Evolutionary conservation across 202 grass and related monocot genomes (phyloP), one percentile per base, ranked within the genome.

Genomic region (Setaria italica): DNA sequence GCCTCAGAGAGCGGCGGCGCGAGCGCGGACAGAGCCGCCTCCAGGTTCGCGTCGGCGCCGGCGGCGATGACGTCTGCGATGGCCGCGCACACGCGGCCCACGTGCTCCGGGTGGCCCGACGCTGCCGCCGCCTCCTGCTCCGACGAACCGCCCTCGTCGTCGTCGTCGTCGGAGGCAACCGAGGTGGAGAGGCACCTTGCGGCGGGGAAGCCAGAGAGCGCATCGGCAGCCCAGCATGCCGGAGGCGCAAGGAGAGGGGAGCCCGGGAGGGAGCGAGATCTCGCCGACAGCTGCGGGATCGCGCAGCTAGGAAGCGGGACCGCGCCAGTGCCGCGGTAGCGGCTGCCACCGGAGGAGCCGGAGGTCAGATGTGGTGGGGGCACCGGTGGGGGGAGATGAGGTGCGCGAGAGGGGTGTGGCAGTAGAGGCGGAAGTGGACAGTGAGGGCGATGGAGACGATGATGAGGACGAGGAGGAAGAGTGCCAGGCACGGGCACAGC

Each of bases 381-480:
- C 85, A 87, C 43, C 67, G 47, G 46, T 84, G 70, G 29, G 85
- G 81, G 54, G 45, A 72, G 67, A 95, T 20, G 80, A 95, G 80
- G 83, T 88, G 88, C 2, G 63, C 88, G 4, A 90, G 53, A 21
- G 92, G 87, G 50, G 92, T 83, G 79, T 85, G 95, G 82, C 92
- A 91, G 85, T 92, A 94, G 72, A 94, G 88, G 20, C 85, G 92
- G 85, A 97, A 53, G 62, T 94, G 91, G 90, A 97, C 64, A 37
- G 85, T 87, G 76, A 97, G 66, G 32, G 77, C 84, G 70, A 92
- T 88, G 48, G 63, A 86, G 41, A 55, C 12, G 59, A 80, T 64
- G 78, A 92, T 92, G 46, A 97, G 81, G 59, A 64, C 66, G 39
- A 97, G 9, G 79, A 90, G 42, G 45, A 92, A 55, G 59, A 94